A percentile compares a stretch with the other conserved stretches of the same genome.
phyloP scores from a whole-genome alignment of 108 stramenopile genomes.

The Pseudonitzschia multiseries region DNA sequence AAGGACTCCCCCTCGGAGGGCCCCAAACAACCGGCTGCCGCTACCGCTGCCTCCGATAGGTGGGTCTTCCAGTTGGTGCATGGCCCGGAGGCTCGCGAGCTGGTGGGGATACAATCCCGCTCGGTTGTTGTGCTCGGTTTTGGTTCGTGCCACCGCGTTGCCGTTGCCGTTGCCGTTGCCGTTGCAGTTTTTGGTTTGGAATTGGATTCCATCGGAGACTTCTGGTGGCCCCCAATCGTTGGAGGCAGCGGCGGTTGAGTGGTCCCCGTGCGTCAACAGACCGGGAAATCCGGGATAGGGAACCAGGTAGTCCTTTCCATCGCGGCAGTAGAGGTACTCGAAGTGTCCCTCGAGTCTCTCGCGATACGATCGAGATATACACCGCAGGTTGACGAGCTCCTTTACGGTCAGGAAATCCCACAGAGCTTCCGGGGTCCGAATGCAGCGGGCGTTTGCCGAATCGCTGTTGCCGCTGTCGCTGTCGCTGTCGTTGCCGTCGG shows the following conservation, averaged over 20 bases:
- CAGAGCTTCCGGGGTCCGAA: slow-evolving; percentile 15
- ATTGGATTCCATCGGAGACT: too few species aligned
- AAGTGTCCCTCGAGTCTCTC: slow-evolving; percentile 30
- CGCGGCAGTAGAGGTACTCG: slow-evolving; percentile 44
- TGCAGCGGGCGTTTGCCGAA: background rate
- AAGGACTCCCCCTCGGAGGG: slow-evolving; percentile 72
- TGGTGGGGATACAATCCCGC: slow-evolving; percentile 59
- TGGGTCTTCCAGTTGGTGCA: slow-evolving; percentile 49
- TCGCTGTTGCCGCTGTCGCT: background rate
- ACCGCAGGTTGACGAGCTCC: slow-evolving; percentile 34
- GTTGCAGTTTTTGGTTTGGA: too few species aligned
- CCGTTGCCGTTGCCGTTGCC: background rate
- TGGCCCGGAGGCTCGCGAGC: slow-evolving; percentile 49
- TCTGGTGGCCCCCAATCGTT: too few species aligned
- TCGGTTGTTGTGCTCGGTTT: too few species aligned
- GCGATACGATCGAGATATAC: slow-evolving; percentile 32
- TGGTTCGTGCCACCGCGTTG: background rate
- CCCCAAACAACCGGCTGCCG: too few species aligned
- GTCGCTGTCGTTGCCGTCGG: background rate
- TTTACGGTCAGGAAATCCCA: slow-evolving; percentile 41
- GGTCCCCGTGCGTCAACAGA: slow-evolving; percentile 30
- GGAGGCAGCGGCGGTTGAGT: too few species aligned
- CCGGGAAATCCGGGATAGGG: slow-evolving; percentile 59
- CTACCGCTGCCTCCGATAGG: background rate
- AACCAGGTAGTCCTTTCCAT: slow-evolving; percentile 49